Percentiles rank a stretch among this genome's conserved stretches.
Evolutionary conservation across 2,329 filamentous ascomycete genomes (phyloP).

Genomic region (Xylariales sp.): DNA sequence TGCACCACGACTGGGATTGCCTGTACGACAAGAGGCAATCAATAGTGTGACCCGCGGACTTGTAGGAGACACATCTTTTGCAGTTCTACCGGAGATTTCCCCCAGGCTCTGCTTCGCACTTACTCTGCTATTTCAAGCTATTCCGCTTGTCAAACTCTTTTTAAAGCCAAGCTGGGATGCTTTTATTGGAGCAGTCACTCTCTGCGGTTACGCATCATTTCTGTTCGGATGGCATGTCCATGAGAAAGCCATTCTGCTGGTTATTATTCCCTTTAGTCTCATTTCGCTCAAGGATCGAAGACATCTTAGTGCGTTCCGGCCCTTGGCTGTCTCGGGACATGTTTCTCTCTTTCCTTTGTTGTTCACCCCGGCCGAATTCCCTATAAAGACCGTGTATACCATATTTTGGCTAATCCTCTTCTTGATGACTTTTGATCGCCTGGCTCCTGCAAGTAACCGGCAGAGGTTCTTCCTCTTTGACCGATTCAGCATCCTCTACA

Average conservation of each 20-base stretch:
- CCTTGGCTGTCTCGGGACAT: constrained; percentile 87
- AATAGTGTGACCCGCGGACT: constrained; percentile 89
- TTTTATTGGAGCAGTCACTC: constrained; percentile 83
- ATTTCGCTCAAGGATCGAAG: constrained; percentile 86
- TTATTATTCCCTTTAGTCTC: constrained; percentile 92
- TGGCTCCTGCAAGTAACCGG: constrained; percentile 77
- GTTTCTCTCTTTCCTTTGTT: constrained; percentile 92
- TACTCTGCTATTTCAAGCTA: constrained; percentile 76
- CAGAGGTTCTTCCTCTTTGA: constrained; percentile 87
- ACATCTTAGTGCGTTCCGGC: constrained; percentile 86
- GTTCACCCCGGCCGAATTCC: constrained; percentile 89
- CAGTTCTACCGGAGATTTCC: constrained; percentile 82
- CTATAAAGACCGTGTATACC: constrained; percentile 90
- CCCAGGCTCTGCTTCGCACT: constrained; percentile 76
- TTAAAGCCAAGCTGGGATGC: constrained; percentile 76
- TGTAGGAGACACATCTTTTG: constrained; percentile 91
- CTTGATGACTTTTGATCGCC: constrained; percentile 77
- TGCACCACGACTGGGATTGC: constrained; percentile 74
- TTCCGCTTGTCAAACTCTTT: constrained; percentile 81
- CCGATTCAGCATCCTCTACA: constrained; percentile 85
- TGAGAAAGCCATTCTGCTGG: constrained; percentile 90
- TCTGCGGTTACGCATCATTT: constrained; percentile 95
- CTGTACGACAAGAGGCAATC: constrained; percentile 69
- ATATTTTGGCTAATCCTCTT: constrained; percentile 87
- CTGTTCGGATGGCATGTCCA: constrained; percentile 98